These are phyloP conservation scores for Polytrichum formosum DNA, from an alignment of 225 moss, liverwort and hornwort genomes.

Conservation along the genomic window DNA sequence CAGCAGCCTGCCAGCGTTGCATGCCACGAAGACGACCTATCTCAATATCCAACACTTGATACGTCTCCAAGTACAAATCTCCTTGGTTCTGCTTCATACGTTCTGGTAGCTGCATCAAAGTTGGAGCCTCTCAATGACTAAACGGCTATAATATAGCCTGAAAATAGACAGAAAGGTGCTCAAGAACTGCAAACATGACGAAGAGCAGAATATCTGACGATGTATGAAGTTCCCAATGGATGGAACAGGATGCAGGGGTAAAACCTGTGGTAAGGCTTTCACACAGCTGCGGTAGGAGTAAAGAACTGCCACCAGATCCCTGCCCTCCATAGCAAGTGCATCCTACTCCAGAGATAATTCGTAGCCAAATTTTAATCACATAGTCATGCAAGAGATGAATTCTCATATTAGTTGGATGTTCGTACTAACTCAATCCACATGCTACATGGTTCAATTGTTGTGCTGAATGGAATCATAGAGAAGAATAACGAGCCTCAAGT, in stretches of 20 bases:
- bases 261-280: constrained; percentile 64
- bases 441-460: background rate
- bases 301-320: constrained; percentile 54
- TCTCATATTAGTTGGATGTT: background rate
- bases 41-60: constrained; percentile 61
- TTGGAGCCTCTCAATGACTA: too few species aligned
- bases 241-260: background rate
- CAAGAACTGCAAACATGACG: background rate
- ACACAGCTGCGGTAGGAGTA: constrained; percentile 65
- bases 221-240: background rate
- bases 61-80: constrained; percentile 60
- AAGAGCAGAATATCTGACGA: background rate
- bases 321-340: constrained; percentile 42
- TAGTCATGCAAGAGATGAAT: background rate
- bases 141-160: background rate
- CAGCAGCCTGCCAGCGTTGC: constrained; percentile 54
- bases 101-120: constrained; percentile 43
- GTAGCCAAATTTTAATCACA: background rate
- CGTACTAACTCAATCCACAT: background rate
- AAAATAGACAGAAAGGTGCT: background rate
- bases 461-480: background rate
- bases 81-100: constrained; percentile 64
- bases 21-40: constrained; percentile 61
- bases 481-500: background rate
- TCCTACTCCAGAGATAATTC: constrained; percentile 23